Evolutionary conservation across 2,329 filamentous ascomycete genomes (phyloP).

Genomic region (Penicillium paneum): DNA sequence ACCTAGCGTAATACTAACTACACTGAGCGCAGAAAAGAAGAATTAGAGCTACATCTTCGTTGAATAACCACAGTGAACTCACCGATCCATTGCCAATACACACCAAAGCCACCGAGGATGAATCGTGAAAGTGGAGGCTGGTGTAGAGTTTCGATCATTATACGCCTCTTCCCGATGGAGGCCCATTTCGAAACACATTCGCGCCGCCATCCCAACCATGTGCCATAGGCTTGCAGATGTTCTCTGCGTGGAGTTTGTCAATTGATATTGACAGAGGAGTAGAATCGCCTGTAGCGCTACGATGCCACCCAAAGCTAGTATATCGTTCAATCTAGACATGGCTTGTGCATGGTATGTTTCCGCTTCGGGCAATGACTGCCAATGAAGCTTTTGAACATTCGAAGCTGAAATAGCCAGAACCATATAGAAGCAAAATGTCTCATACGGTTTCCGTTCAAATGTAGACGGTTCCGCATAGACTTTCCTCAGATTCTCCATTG

Average conservation of each 20-base stretch:
- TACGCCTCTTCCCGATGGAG: slow-evolving; percentile 43
- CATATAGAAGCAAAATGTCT: neutral
- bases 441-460: neutral
- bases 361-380: slow-evolving; percentile 44
- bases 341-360: slow-evolving; percentile 44
- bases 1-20: slow-evolving; percentile 37
- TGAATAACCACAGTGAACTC: neutral
- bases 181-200: slow-evolving; percentile 44
- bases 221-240: slow-evolving; percentile 46
- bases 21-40: neutral
- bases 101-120: neutral
- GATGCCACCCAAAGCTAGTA: slow-evolving; percentile 26
- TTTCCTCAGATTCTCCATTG: neutral
- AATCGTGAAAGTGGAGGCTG: neutral
- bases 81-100: neutral
- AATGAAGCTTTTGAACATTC: slow-evolving; percentile 46
- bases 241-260: slow-evolving; percentile 41
- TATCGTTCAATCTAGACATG: slow-evolving; percentile 36
- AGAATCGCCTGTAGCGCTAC: slow-evolving; percentile 44
- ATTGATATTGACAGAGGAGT: slow-evolving; percentile 45
- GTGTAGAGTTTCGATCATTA: neutral
- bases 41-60: neutral
- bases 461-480: neutral
- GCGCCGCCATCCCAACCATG: slow-evolving; percentile 43
- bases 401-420: slow-evolving; percentile 25